Percentiles rank a stretch among this genome's conserved stretches.
Conservation (phyloP, 345 rosid genomes). For the Cardamine occulta region DNA sequence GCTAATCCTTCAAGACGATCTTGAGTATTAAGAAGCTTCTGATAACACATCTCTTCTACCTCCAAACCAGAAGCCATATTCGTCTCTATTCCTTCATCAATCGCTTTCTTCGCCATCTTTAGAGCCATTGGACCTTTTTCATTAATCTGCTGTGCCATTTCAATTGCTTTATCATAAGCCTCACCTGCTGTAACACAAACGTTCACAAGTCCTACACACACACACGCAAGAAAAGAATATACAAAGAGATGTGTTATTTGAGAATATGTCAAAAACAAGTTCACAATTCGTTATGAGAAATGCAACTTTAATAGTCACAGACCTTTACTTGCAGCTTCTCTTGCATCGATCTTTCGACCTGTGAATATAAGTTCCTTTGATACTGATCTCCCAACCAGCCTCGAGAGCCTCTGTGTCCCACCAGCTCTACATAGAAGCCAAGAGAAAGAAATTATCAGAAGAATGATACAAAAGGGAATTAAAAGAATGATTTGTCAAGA, state of each 20-base stretch:
- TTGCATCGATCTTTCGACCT: conserved; percentile 72
- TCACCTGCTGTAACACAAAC: conserved; percentile 72
- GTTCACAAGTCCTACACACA: conserved; percentile 70
- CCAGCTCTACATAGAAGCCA: conserved; percentile 67
- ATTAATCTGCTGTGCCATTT: conserved; percentile 80
- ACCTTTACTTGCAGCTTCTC: conserved; percentile 74
- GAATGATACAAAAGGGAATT: background rate
- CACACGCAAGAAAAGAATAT: background rate
- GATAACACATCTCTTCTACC: conserved; percentile 80
- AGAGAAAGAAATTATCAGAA: conserved; percentile 7
- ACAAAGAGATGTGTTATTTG: no score
- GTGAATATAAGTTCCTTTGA: conserved; percentile 90
- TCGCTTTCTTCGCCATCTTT: conserved; percentile 84
- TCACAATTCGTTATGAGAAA: background rate
- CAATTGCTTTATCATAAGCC: conserved; percentile 77
- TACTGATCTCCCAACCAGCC: conserved; percentile 77
- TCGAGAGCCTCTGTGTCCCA: conserved; percentile 90
- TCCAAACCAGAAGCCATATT: conserved; percentile 61
- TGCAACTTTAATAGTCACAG: background rate
- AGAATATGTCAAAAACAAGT: background rate
- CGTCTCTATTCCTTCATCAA: conserved; percentile 67
- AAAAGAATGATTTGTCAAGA: background rate
- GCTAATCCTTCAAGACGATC: conserved; percentile 92
- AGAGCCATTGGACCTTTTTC: conserved; percentile 87
- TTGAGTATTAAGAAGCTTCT: conserved; percentile 56